Evolutionary conservation across 78 protist genomes (phyloP).

Genomic region (Dictyostelium firmibasis): DNA sequence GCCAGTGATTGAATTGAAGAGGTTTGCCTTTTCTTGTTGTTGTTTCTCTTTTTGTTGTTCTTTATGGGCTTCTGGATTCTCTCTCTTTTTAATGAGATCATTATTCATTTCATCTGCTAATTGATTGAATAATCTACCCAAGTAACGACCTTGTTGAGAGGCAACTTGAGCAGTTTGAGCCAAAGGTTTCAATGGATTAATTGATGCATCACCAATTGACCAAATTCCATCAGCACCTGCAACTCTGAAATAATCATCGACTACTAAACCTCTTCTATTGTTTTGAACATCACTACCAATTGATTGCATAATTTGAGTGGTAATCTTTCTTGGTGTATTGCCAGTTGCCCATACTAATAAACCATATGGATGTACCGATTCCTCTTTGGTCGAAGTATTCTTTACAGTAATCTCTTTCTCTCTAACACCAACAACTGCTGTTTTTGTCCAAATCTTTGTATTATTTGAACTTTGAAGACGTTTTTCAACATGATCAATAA

Average conservation of each 20-base stretch:
- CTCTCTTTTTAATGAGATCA: neutral
- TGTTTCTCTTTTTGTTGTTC: neutral
- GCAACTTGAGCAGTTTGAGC: conserved; percentile 78
- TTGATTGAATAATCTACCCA: conserved; percentile 61
- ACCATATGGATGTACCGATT: conserved; percentile 26
- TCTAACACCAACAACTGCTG: conserved; percentile 43
- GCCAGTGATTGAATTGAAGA: neutral
- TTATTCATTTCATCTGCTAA: conserved; percentile 28
- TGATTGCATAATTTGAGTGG: neutral
- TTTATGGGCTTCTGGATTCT: neutral
- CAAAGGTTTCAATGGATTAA: conserved; percentile 20
- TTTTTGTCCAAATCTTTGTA: conserved; percentile 47
- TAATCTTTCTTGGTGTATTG: conserved; percentile 50
- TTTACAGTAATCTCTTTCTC: conserved; percentile 31
- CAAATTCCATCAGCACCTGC: conserved; percentile 69
- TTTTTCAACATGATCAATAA: conserved; percentile 71
- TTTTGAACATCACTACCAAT: conserved; percentile 38
- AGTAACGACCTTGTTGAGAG: conserved; percentile 49
- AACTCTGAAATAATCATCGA: conserved; percentile 73
- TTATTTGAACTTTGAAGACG: neutral
- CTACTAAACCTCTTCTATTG: conserved; percentile 45
- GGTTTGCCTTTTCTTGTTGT: neutral
- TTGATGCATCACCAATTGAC: conserved; percentile 68
- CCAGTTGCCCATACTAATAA: conserved; percentile 74
- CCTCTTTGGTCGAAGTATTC: neutral